Base-by-base conservation (phyloP, 306 rosid genomes). In the Gillenia trifoliata region DNA sequence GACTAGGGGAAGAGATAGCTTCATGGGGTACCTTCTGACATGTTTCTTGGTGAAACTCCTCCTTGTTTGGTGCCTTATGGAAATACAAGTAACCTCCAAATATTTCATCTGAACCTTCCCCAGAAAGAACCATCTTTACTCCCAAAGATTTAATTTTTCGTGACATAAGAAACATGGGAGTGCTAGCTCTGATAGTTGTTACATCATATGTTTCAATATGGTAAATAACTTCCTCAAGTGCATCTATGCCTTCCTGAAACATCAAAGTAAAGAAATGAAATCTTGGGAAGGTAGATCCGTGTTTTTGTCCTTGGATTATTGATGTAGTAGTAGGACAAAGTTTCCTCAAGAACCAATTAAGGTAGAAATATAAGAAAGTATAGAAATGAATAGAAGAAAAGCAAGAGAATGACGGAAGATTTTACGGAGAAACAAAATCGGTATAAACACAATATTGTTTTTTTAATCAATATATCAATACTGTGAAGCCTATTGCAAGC, bases 151-250 rank as follows among this genome's bases (percentile, higher is more conserved):
- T 95, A 49, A 95, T 95, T 84, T 92, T 95, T 72, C 99, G 83
- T 76, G 99, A 95, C 99, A 95, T 92, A 40, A 95, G 97, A 87
- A 95, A 92, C 99, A 95, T 92, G 69, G 98, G 97, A 74, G 96
- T 95, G 83, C 99, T 92, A 70, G 98, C 99, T 85, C 99, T 95
- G 80, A 95, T 9, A 62, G 99, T 90, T 0, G 99, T 95, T 66
- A 95, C 99, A 79, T 95, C 99, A 76, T 86, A 95, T 71, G 99
- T 92, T 90, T 95, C 99, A 77, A 86, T 71, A 77, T 95, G 99
- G 88, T 95, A 89, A 74, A 92, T 92, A 78, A 95, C 99, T 86
- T 95, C 98, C 81, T 92, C 97, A 76, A 95, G 87, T 40, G 99
- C 99, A 75, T 95, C 99, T 87, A 95, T 79, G 79, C 98, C 99